Base-by-base conservation (phyloP, 345 rosid genomes). In the Arabis alpina region DNA sequence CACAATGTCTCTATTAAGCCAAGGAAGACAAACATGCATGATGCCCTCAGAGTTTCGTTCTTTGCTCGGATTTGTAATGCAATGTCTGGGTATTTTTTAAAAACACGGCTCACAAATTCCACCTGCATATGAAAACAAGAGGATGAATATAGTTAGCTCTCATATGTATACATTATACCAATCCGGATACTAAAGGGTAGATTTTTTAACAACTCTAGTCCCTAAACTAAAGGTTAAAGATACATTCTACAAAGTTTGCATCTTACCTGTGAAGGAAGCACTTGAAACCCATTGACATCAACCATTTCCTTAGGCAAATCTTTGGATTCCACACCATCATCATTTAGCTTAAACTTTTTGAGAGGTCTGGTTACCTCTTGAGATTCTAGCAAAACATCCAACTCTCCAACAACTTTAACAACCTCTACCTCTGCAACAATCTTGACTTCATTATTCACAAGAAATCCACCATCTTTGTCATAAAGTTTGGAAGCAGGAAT, bases 381-480 rank as follows among this genome's bases (percentile, higher is more conserved):
- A 0, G 19, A 6, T 9, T 25, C 65, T 1, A 40, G 0, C 12
- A 5, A 6, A 10, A 86, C 80, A 47, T 57, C 65, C 2, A 36
- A 24, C 23, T 49, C 23, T 1, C 57, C 71, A 25, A 54, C 11
- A 52, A 28, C 61, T 42, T 53, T 60, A 27, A 41, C 16, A 40
- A 59, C 61, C 0, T 51, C 10, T 64, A 91, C 85, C 77, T 88
- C 91, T 61, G 89, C 92, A 80, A 88, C 95, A 64, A 91, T 71
- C 6, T 82, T 55, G 58, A 84, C 79, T 1, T 79, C 76, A 64
- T 86, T 86, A 73, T 83, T 79, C 52, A 76, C 84, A 60, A 85
- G 69, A 80, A 77, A 48, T 1, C 68, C 55, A 48, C 55, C 55
- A 63, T 32, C 14, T 60, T 43, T 8, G 5, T 10, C 55, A n/a